Percentiles rank a stretch among this genome's conserved stretches.
Conservation (phyloP, 2,329 filamentous ascomycete genomes). For the Ustulina deusta region DNA sequence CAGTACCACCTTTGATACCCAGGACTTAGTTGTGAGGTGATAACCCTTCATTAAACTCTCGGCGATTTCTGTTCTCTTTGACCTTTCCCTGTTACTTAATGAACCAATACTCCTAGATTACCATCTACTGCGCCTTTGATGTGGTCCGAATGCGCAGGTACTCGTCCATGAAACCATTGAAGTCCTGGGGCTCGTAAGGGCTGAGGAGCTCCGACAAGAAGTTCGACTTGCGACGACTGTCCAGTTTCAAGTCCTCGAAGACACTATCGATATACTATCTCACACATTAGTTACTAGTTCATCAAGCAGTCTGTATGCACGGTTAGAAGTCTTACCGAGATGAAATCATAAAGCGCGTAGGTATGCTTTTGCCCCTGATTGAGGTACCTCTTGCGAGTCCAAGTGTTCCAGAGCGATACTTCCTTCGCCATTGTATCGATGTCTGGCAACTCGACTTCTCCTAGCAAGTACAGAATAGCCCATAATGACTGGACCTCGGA, state of each 20-base stretch:
- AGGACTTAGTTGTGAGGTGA: neutral
- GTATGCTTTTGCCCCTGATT: constrained; percentile 48
- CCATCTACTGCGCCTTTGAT: constrained; percentile 11
- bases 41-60: neutral
- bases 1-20: too few species aligned
- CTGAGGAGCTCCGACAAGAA: constrained; percentile 47
- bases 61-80: neutral
- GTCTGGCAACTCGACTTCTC: constrained; percentile 48
- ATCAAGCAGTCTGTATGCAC: neutral
- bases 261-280: constrained; percentile 50
- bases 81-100: neutral
- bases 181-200: constrained; percentile 48
- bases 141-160: constrained; percentile 40
- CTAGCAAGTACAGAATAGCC: constrained; percentile 49
- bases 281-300: constrained; percentile 4
- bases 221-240: constrained; percentile 49
- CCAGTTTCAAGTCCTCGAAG: constrained; percentile 48
- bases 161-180: constrained; percentile 49
- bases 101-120: neutral
- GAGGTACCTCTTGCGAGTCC: constrained; percentile 51
- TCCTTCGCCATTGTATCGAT: constrained; percentile 48
- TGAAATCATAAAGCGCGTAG: constrained; percentile 50
- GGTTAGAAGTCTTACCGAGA: constrained; percentile 44
- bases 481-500: constrained; percentile 51
- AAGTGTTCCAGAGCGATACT: constrained; percentile 51